Evolutionary conservation across 2,329 filamentous ascomycete genomes (phyloP).

Genomic region (Akanthomyces lecanii): DNA sequence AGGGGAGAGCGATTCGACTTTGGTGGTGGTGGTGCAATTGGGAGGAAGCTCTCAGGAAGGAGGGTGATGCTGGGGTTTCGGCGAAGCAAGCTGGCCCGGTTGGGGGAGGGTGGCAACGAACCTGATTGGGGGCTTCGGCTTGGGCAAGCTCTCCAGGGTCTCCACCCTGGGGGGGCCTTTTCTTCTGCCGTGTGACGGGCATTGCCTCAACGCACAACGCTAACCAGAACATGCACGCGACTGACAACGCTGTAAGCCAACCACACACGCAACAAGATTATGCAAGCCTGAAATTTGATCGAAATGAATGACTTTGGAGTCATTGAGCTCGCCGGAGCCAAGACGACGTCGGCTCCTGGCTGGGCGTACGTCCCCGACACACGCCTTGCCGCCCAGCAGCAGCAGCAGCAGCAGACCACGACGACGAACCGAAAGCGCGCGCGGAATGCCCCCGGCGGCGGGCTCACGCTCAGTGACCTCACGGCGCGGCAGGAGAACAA

Average conservation of each 20-base stretch:
- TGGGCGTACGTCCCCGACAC: constrained; percentile 90
- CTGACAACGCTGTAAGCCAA: background rate
- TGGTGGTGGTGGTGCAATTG: background rate
- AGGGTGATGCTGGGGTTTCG: background rate
- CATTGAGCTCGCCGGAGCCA: constrained; percentile 71
- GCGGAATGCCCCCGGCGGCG: constrained; percentile 49
- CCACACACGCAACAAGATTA: background rate
- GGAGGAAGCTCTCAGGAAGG: background rate
- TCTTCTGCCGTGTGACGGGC: background rate
- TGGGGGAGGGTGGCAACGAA: constrained; percentile 7
- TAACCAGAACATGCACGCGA: background rate
- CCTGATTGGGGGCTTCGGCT: constrained; percentile 19
- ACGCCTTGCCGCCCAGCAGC: constrained; percentile 40
- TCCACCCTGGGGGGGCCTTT: background rate
- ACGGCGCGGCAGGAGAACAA: constrained; percentile 80
- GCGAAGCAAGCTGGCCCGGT: background rate
- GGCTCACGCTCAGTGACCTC: constrained; percentile 57
- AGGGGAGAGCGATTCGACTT: background rate
- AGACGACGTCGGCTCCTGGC: constrained; percentile 69
- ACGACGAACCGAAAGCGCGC: constrained; percentile 66
- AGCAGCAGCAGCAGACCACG: constrained; percentile 38
- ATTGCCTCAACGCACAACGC: background rate
- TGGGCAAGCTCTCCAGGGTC: background rate
- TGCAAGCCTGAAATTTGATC: constrained; percentile 3
- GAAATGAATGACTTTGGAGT: constrained; percentile 69